These are phyloP conservation scores for Ustilago lituana DNA, from an alignment of 1,284 basidiomycete genomes.

Conservation along the genomic window DNA sequence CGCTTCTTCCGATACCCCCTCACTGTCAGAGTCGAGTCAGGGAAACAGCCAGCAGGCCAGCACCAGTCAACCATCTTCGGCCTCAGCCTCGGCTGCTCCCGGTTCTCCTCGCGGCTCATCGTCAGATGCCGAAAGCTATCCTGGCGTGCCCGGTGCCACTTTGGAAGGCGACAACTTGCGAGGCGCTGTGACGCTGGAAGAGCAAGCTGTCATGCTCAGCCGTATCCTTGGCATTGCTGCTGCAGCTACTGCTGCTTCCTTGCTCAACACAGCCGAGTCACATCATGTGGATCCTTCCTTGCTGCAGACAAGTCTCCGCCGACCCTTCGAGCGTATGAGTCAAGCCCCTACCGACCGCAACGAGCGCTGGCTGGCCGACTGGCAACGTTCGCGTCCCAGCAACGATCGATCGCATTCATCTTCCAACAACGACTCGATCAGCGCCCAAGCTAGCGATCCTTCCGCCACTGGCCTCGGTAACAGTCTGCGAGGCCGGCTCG, in stretches of 20 bases:
- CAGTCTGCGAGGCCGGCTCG: conserved; percentile 41
- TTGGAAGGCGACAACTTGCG: conserved; percentile 36
- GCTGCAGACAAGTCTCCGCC: conserved; percentile 45
- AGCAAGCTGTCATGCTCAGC: conserved; percentile 64
- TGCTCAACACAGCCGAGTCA: conserved; percentile 47
- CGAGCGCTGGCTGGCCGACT: conserved; percentile 31
- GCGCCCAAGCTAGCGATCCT: background rate
- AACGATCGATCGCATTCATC: background rate
- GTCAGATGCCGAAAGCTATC: background rate
- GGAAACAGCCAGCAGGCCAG: background rate
- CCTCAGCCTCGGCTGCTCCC: background rate
- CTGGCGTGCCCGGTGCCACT: background rate
- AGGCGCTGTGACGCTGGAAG: conserved; percentile 59
- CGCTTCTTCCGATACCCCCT: background rate
- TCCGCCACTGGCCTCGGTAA: conserved; percentile 15
- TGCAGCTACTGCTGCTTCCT: conserved; percentile 63
- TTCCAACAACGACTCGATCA: background rate
- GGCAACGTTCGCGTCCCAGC: conserved; percentile 16
- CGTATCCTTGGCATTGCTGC: conserved; percentile 62
- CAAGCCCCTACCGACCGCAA: conserved; percentile 19
- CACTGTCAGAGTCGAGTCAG: conserved; percentile 3
- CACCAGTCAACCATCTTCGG: background rate
- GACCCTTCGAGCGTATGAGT: conserved; percentile 35
- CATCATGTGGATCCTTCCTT: conserved; percentile 45
- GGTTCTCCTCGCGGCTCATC: background rate